These are phyloP conservation scores for Amylostereum chailletii DNA, from an alignment of 1,284 basidiomycete genomes.

Conservation along the genomic window DNA sequence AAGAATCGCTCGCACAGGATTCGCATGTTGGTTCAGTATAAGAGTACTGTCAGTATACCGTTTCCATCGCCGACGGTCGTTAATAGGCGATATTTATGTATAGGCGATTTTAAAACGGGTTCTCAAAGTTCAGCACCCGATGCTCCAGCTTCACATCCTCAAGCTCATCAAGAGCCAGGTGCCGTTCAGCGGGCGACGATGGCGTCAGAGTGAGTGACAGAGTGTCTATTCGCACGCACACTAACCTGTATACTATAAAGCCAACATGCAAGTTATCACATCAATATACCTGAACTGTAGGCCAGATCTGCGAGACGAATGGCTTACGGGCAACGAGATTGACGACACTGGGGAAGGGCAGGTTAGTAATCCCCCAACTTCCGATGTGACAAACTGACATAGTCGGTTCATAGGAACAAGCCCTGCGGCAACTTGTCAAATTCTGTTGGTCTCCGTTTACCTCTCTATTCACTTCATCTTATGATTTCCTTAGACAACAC, in stretches of 20 bases:
- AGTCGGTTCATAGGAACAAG: slow-evolving; percentile 73
- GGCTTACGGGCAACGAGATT: slow-evolving; percentile 90
- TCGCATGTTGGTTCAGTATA: slow-evolving; percentile 95
- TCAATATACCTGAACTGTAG: slow-evolving; percentile 96
- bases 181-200: slow-evolving; percentile 96
- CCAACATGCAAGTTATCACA: slow-evolving; percentile 99
- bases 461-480: background rate
- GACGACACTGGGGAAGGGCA: slow-evolving; percentile 85
- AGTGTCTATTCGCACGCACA: slow-evolving; percentile 6
- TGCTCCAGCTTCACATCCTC: slow-evolving; percentile 92
- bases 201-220: slow-evolving; percentile 82
- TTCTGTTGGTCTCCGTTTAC: slow-evolving; percentile 62
- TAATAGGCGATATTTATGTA: slow-evolving; percentile 2
- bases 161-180: slow-evolving; percentile 99
- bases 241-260: slow-evolving; percentile 30
- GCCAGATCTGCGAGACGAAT: slow-evolving; percentile 95
- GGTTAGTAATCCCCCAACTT: slow-evolving; percentile 26
- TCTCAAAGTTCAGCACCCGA: slow-evolving; percentile 87
- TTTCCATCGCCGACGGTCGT: too few species aligned
- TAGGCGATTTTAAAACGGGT: slow-evolving; percentile 94
- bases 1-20: slow-evolving; percentile 94
- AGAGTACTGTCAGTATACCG: slow-evolving; percentile 72
- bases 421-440: slow-evolving; percentile 88
- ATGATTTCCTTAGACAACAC: slow-evolving; percentile 54
- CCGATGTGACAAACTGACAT: background rate